Percentiles rank a stretch among this genome's conserved stretches.
phyloP scores from a whole-genome alignment of 306 rosid genomes.

The Dryas drummondii region DNA sequence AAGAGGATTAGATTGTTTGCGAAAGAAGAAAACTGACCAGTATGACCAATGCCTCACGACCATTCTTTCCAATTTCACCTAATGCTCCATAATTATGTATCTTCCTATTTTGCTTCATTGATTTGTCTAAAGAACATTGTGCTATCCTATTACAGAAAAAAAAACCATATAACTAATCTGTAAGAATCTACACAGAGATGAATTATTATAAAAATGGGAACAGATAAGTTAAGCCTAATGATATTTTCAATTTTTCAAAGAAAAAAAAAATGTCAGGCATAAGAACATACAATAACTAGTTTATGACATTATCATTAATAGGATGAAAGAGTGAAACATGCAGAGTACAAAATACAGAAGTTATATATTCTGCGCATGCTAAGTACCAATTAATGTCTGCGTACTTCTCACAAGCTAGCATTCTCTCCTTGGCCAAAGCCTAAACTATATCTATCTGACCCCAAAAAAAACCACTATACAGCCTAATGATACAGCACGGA shows the following conservation, averaged over 20 bases:
- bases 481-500: neutral
- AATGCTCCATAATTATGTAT: conserved; percentile 28
- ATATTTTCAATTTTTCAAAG: neutral
- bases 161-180: conserved; percentile 5
- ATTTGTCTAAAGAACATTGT: conserved; percentile 43
- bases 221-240: neutral
- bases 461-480: neutral
- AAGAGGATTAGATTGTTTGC: neutral
- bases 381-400: neutral
- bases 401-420: neutral
- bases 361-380: neutral
- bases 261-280: neutral
- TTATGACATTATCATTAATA: neutral
- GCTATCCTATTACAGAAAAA: conserved; percentile 56
- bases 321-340: neutral
- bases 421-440: neutral
- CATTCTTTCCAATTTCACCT: conserved; percentile 48
- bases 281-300: neutral
- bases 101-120: conserved; percentile 44
- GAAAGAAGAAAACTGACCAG: conserved; percentile 50
- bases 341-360: neutral
- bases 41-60: conserved; percentile 50
- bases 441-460: neutral
- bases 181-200: conserved; percentile 16
- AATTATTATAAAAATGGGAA: neutral